Conservation (phyloP, 78 protist genomes). For the Pelomyxa schiedti region DNA sequence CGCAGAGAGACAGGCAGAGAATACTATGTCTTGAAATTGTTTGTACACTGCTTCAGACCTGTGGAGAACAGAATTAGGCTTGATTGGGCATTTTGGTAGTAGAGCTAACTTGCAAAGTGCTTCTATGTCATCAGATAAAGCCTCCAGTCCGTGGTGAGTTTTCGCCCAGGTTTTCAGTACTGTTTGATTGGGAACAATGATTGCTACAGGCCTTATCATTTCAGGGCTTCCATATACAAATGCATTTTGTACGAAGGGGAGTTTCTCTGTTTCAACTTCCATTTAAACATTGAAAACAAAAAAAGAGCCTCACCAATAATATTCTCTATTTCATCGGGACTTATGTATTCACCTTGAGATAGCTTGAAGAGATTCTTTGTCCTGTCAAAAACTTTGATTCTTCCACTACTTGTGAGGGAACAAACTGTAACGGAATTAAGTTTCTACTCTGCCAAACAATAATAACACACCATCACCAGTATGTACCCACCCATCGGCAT, state of each 20-base stretch:
- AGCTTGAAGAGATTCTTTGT: constrained; percentile 7
- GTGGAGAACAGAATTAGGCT: background rate
- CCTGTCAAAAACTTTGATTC: background rate
- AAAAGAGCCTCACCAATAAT: background rate
- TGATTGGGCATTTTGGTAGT: background rate
- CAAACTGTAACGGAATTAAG: background rate
- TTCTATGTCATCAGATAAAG: background rate
- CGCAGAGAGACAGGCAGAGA: background rate
- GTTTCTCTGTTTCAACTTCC: background rate
- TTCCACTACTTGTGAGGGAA: background rate
- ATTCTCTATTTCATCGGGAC: background rate
- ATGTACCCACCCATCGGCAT: constrained; percentile 23
- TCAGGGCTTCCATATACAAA: too few species aligned
- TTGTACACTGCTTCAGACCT: background rate
- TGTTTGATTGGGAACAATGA: background rate
- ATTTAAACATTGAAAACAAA: background rate
- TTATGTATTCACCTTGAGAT: background rate
- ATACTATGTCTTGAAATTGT: background rate
- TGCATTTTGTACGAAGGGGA: too few species aligned
- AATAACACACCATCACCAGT: constrained; percentile 21
- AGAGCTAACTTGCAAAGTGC: background rate
- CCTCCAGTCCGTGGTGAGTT: background rate
- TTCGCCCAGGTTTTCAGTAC: background rate
- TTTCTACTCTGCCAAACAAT: background rate
- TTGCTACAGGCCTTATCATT: too few species aligned